Percentiles rank a stretch among this genome's conserved stretches.
Conservation (phyloP, 768 basidiomycete species). For the Chiua virens region DNA sequence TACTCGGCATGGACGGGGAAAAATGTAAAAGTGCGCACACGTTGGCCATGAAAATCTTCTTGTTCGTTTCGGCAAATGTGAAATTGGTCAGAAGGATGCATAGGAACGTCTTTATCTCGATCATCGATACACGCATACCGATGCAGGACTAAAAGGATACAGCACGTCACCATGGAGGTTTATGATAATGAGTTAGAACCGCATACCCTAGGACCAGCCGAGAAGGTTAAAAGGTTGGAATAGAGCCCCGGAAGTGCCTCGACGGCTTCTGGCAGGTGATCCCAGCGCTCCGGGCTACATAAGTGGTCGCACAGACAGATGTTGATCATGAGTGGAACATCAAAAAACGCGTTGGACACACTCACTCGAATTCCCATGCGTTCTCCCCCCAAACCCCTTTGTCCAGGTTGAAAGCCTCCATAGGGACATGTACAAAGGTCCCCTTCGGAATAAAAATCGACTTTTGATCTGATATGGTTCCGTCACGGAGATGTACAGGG, state of each 20-base stretch:
- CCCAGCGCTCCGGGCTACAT: slow-evolving; percentile 78
- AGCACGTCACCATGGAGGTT: background rate
- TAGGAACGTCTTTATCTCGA: slow-evolving; percentile 79
- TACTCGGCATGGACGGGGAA: background rate
- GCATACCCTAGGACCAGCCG: slow-evolving; percentile 77
- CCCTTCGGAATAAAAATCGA: slow-evolving; percentile 62
- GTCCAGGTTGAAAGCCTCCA: slow-evolving; percentile 81
- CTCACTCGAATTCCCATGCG: slow-evolving; percentile 81
- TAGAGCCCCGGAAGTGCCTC: slow-evolving; percentile 64
- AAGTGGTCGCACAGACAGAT: background rate
- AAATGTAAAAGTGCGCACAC: slow-evolving; percentile 46
- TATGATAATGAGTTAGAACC: background rate
- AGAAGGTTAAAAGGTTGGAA: slow-evolving; percentile 72
- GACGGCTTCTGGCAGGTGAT: slow-evolving; percentile 69
- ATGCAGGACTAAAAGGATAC: slow-evolving; percentile 64
- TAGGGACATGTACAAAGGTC: slow-evolving; percentile 71
- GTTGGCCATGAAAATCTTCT: slow-evolving; percentile 57
- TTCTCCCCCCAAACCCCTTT: slow-evolving; percentile 77
- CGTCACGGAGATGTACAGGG: slow-evolving; percentile 55
- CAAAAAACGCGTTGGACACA: background rate
- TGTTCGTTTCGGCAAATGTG: slow-evolving; percentile 49
- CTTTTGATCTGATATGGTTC: slow-evolving; percentile 39
- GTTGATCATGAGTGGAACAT: background rate
- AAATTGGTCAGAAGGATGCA: slow-evolving; percentile 71
- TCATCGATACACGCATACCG: slow-evolving; percentile 78